Evolutionary conservation across 2,329 filamentous ascomycete species (phyloP), one percentile per base, ranked within the genome.

Genomic region (Akanthomyces muscarius): DNA sequence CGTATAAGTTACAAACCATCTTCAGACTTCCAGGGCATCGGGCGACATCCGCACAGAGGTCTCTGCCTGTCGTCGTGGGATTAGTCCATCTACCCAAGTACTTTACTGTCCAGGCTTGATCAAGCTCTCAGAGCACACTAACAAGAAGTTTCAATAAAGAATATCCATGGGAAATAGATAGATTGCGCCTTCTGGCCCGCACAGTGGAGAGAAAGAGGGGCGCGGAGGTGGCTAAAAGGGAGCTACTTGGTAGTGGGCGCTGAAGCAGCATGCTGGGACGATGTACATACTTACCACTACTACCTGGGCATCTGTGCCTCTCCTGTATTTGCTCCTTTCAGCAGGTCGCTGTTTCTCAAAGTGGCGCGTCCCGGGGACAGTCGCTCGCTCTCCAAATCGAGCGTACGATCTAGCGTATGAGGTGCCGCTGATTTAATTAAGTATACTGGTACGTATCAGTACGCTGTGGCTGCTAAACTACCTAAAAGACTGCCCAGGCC

Each of bases 151-250:
- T 47, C n/a, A 47, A 47, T 7, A 47, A 23, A 21, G 8, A 38
- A 13, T 11, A 51, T 30, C 23, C 28, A 30, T 21, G 28, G 28
- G 3, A 38, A 38, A 18, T 33, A 21, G 14, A 16, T 42, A 21
- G 21, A 25, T 33, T 10, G 52, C 8, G 38, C 52, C 41, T 55
- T 55, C 52, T 56, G 38, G 41, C 53, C 53, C 41, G 38, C 21
- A 23, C 38, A 11, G 53, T 56, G 53, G 53, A 41, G 52, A 42
- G 36, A 23, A 55, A 42, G 38, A 18, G 47, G 57, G 21, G 57
- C 42, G 57, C 57, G 57, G 57, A 60, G 57, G 57, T 60, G 57
- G 57, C 57, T 60, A 60, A 4, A 33, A 4, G 33, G 21, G 11
- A 52, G 14, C 28, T 25, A 5, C 11, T 16, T 51, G 25, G 25